phyloP scores from a whole-genome alignment of 768 basidiomycete species.

The Ramaria sp. region DNA sequence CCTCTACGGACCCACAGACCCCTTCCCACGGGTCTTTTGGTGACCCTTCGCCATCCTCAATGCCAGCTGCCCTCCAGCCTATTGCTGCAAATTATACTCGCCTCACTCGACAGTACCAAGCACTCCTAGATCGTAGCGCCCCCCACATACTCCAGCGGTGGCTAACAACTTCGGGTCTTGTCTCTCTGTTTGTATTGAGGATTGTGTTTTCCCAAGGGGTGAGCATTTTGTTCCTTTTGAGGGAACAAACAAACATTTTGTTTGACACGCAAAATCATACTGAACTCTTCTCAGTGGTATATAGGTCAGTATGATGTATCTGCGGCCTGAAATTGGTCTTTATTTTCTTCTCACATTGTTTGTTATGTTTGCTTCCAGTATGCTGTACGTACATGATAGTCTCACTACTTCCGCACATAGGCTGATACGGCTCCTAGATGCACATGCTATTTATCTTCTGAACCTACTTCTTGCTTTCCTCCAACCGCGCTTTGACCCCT shows the following conservation, averaged over 20 bases:
- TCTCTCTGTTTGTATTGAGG: conserved; percentile 70
- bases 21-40: not conserved
- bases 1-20: conserved; percentile 7
- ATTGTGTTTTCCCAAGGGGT: conserved; percentile 88
- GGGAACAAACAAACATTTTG: conserved; percentile 1
- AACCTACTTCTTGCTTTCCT: conserved; percentile 96
- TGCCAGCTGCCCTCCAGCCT: conserved; percentile 12
- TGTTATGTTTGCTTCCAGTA: not conserved
- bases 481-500: conserved; percentile 96
- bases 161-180: conserved; percentile 62
- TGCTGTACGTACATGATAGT: conserved; percentile 7
- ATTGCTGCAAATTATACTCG: conserved; percentile 10
- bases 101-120: conserved; percentile 61
- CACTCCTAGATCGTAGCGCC: conserved; percentile 83
- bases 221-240: conserved; percentile 25
- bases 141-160: conserved; percentile 87
- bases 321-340: not conserved
- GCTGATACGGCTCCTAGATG: conserved; percentile 38
- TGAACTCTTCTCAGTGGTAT: conserved; percentile 58
- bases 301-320: conserved; percentile 51
- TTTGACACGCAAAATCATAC: conserved; percentile 7
- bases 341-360: not conserved
- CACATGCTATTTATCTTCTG: conserved; percentile 88
- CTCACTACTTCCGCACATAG: conserved; percentile 41
- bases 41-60: not conserved